Conservation (phyloP, 441 rosid genomes). For the Bocquillonia castaneifolia region DNA sequence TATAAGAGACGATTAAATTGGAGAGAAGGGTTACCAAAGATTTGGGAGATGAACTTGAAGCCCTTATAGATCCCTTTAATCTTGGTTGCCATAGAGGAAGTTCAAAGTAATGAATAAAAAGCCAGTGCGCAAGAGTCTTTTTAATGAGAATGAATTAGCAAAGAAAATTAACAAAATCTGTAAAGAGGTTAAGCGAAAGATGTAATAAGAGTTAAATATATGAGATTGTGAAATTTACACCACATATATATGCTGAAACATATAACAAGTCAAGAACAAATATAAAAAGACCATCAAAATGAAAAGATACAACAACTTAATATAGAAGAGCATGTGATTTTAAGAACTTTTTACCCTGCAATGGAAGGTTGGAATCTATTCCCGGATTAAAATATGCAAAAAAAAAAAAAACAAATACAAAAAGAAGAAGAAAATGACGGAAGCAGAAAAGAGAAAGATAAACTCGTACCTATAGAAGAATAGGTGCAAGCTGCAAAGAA, state of each 20-base stretch:
- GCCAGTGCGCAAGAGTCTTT: constrained; percentile 4
- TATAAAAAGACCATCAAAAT: constrained; percentile 17
- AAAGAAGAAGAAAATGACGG: neutral
- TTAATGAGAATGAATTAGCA: constrained; percentile 11
- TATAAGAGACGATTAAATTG: neutral
- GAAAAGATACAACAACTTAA: constrained; percentile 19
- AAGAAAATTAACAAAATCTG: constrained; percentile 25
- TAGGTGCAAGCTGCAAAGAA: neutral
- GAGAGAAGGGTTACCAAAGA: constrained; percentile 68
- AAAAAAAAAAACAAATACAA: too few relatives aligned
- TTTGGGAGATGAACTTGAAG: constrained; percentile 77
- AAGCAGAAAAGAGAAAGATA: neutral
- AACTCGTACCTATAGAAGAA: neutral
- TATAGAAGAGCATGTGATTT: constrained; percentile 35
- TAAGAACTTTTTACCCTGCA: constrained; percentile 29
- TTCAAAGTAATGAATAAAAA: constrained; percentile 5
- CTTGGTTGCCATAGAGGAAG: constrained; percentile 55
- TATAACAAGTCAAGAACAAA: constrained; percentile 17
- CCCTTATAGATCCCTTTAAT: constrained; percentile 84
- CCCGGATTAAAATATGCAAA: neutral
- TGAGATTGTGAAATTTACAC: neutral
- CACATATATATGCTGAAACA: too few relatives aligned
- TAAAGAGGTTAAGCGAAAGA: constrained; percentile 10
- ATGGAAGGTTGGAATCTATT: constrained; percentile 39
- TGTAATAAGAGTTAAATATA: too few relatives aligned